Evolutionary conservation across 352 stramenopile species (phyloP).

Genomic region (Globisporangium orthogonon): DNA sequence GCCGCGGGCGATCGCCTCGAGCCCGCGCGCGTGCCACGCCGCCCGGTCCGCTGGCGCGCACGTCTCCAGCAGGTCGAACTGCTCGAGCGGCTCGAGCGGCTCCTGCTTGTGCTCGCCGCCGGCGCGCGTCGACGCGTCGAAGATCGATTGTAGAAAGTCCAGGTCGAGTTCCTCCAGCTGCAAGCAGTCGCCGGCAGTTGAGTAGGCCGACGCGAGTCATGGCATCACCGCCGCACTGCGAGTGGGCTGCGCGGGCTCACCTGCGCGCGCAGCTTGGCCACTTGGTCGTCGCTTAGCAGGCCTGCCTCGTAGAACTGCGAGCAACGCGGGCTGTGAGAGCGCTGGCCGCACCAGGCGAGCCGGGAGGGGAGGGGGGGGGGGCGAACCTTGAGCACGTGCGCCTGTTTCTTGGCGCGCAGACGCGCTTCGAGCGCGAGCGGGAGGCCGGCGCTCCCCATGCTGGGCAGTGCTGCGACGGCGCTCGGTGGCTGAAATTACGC

Average conservation of each 20-base stretch:
- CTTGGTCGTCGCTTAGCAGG: constrained; percentile 33
- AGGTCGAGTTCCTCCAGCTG: constrained; percentile 68
- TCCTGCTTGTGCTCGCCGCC: constrained; percentile 12
- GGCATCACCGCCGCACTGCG: too few relatives aligned
- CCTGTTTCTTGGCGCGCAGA: constrained; percentile 40
- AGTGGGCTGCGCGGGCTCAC: constrained; percentile 12
- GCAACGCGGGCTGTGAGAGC: background rate
- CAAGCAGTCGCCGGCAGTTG: background rate
- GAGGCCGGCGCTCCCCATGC: constrained; percentile 12
- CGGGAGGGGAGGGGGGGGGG: too few relatives aligned
- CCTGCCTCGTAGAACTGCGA: constrained; percentile 63
- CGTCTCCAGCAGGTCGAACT: constrained; percentile 52
- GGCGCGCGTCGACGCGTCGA: constrained; percentile 38
- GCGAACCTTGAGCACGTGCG: constrained; percentile 63
- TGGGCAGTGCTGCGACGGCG: too few relatives aligned
- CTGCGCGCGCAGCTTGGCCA: constrained; percentile 33
- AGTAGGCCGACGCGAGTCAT: too few relatives aligned
- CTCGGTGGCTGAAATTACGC: too few relatives aligned
- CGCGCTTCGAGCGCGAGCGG: constrained; percentile 22
- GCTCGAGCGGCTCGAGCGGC: constrained; percentile 55
- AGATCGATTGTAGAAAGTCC: constrained; percentile 57
- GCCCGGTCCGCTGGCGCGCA: constrained; percentile 35
- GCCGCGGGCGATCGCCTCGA: constrained; percentile 77
- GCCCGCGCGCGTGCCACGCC: constrained; percentile 39
- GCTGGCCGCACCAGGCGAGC: background rate